Evolutionary conservation across 441 rosid species (phyloP).

Genomic region (Croton setiger): DNA sequence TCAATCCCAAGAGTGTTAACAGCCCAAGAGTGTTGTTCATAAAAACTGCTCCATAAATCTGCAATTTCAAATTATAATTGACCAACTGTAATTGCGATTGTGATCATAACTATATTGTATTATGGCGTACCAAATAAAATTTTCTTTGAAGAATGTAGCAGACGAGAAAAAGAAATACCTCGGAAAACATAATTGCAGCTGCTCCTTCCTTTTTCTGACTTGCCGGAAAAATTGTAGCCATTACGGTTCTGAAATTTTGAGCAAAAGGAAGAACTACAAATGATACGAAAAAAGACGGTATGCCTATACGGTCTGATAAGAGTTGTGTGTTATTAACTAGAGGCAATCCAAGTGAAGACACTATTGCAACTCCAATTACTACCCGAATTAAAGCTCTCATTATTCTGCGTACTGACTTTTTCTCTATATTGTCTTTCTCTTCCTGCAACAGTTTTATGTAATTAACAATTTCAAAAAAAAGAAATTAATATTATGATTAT

Average conservation of each 20-base stretch:
- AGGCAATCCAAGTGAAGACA: slow-evolving; percentile 41
- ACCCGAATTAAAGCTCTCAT: slow-evolving; percentile 32
- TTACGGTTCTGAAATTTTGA: slow-evolving; percentile 43
- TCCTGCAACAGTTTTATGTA: not conserved
- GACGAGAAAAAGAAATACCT: slow-evolving; percentile 28
- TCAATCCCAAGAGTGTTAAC: slow-evolving; percentile 21
- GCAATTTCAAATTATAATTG: not conserved
- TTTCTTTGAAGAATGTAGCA: no score
- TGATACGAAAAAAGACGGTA: slow-evolving; percentile 48
- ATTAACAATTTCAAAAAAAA: not conserved
- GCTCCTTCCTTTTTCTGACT: slow-evolving; percentile 40
- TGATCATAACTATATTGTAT: no score
- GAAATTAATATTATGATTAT: not conserved
- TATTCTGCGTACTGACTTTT: slow-evolving; percentile 9
- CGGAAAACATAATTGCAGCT: slow-evolving; percentile 44
- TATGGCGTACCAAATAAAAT: no score
- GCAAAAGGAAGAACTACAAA: slow-evolving; percentile 50
- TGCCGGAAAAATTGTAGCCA: slow-evolving; percentile 36
- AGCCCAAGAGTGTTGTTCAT: slow-evolving; percentile 31
- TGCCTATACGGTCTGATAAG: slow-evolving; percentile 36
- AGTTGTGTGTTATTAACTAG: slow-evolving; percentile 38
- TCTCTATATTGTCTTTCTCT: slow-evolving; percentile 16
- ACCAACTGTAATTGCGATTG: no score
- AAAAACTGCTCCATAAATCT: slow-evolving; percentile 36
- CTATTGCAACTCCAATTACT: slow-evolving; percentile 34